A percentile compares a stretch with the other conserved stretches of the same genome.
Conservation (phyloP, 805 yeast genomes). For the Lachancea fermentati region DNA sequence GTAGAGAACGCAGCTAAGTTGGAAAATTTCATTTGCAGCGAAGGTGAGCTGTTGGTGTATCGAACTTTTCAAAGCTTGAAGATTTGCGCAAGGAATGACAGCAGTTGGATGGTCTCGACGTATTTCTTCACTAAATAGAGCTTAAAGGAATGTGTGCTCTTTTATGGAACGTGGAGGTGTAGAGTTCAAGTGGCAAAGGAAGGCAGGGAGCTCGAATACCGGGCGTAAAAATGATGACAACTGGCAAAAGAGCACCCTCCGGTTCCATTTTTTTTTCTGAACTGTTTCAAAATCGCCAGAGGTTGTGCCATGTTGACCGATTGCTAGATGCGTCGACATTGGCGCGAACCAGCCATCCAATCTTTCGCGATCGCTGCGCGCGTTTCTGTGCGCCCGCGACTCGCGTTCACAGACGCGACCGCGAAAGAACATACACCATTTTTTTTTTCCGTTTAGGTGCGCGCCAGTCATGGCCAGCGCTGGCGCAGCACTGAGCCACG, state of each 20-base stretch:
- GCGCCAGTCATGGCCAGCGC: background rate
- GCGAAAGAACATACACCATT: background rate
- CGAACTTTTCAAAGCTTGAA: background rate
- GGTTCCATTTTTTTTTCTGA: background rate
- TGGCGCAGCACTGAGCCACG: background rate
- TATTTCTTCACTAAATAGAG: background rate
- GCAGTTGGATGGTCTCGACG: background rate
- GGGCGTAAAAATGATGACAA: background rate
- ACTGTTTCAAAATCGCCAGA: background rate
- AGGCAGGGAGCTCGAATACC: background rate
- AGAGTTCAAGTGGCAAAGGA: background rate
- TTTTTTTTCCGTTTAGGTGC: background rate
- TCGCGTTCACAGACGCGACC: constrained; percentile 1
- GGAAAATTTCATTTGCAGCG: constrained; percentile 17
- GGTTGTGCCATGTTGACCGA: background rate
- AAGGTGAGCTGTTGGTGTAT: background rate
- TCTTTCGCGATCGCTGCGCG: constrained; percentile 1
- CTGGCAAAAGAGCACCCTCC: constrained; percentile 1
- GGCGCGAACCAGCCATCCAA: constrained; percentile 1
- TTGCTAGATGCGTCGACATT: background rate
- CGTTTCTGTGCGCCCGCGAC: constrained; percentile 4
- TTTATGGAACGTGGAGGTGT: background rate
- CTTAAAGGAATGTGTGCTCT: background rate
- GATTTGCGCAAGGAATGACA: constrained; percentile 22
- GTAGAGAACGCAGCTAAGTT: constrained; percentile 17